Evolutionary conservation across 1,139 yeast genomes (phyloP), one percentile per base, ranked within the genome.

Genomic region (Yamadazyma sp.): DNA sequence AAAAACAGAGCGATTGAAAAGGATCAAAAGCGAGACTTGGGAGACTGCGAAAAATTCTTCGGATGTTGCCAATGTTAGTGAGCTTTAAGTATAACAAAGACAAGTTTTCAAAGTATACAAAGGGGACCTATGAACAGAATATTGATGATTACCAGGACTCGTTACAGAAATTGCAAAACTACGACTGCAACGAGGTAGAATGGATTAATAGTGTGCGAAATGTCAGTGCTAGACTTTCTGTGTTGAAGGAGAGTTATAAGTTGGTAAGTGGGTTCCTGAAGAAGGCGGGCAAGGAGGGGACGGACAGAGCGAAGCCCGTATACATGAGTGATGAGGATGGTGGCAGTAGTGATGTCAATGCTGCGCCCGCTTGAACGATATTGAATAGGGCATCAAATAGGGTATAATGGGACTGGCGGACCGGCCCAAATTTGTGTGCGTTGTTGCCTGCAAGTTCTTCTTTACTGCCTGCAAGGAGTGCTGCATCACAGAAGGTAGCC

Each of bases 171-270:
- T 29, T 45, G 15, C 34, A 27, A 5, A 29, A 40, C 25, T 47
- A 45, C 31, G 33, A 36, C 14, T 23, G 40, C 3, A 39, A 44
- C 16, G 48, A 48, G 8, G 34, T 26, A 6, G 47, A 48, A 14
- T 67, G 72, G 71, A 41, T 54, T 29, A 47, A 51, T 22, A 56
- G 57, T 42, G 46, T 61, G 4, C 50, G 54, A 34, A 50, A 49
- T 27, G 59, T 67, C 5, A 52, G 61, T 34, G 62, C 61, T 37
- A 45, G 66, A 37, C 48, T 68, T 17, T 59, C 56, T 41, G 53
- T 64, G 18, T 50, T 68, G 32, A 57, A 59, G 38, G 71, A 66
- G 37, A 52, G 59, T 1, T 64, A 61, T 42, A 55, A 53, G 34
- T 44, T 65, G 2, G 54, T 65, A 9, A 64, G 56, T 35, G 34